Conservation (phyloP, 2,329 filamentous ascomycete genomes). For the Hortaea sp. region DNA sequence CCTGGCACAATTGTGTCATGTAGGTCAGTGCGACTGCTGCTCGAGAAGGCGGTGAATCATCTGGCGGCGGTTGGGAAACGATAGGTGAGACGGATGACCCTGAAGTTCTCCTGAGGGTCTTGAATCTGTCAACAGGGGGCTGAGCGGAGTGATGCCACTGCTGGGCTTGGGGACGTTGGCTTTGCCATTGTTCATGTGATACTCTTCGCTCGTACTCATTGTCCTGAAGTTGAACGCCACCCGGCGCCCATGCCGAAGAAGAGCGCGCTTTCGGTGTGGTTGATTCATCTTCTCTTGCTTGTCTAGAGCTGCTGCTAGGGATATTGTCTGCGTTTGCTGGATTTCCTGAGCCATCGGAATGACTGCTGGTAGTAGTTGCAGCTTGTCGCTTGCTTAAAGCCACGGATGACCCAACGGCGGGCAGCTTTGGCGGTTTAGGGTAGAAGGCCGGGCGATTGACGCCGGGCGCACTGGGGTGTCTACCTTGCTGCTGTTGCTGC, state of each 20-base stretch:
- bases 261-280: not conserved
- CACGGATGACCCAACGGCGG: conserved; percentile 36
- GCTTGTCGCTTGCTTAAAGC: not conserved
- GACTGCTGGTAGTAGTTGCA: no score
- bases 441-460: conserved; percentile 48
- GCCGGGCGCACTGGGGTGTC: conserved; percentile 30
- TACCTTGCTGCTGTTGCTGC: conserved; percentile 25
- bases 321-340: not conserved
- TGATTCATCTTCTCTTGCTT: not conserved
- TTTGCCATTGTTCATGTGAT: conserved; percentile 14
- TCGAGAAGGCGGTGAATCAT: conserved; percentile 34
- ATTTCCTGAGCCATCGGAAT: no score
- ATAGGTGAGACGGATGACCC: conserved; percentile 27
- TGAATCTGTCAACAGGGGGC: conserved; percentile 9
- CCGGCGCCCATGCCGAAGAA: conserved; percentile 7
- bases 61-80: conserved; percentile 21
- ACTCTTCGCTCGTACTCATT: conserved; percentile 14
- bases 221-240: conserved; percentile 12
- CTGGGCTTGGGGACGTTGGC: not conserved
- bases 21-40: conserved; percentile 62
- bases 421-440: conserved; percentile 50
- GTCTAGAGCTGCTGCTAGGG: not conserved
- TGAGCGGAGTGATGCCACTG: conserved; percentile 2
- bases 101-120: conserved; percentile 18
- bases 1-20: conserved; percentile 63